phyloP scores from a whole-genome alignment of 1,284 basidiomycete genomes.

The Melampsora americana region DNA sequence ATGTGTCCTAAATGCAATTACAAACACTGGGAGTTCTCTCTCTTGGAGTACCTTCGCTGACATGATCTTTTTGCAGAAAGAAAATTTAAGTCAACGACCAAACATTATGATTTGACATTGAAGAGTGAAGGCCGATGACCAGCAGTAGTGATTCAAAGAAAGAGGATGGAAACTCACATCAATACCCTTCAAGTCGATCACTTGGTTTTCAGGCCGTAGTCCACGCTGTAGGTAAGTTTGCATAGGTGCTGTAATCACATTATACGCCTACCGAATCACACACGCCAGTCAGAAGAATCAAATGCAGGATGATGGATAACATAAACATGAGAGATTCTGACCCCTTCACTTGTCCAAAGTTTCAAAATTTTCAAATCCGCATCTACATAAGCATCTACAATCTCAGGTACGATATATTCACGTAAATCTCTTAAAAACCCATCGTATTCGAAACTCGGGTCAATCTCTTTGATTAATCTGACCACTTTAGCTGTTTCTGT shows the following conservation, averaged over 20 bases:
- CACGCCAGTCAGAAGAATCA: constrained; percentile 17
- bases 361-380: constrained; percentile 80
- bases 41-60: constrained; percentile 84
- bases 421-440: constrained; percentile 82
- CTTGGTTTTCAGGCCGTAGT: constrained; percentile 80
- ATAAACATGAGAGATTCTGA: constrained; percentile 57
- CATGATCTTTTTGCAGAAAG: constrained; percentile 58
- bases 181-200: constrained; percentile 89
- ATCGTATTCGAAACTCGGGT: constrained; percentile 82
- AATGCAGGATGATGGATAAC: not conserved
- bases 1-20: constrained; percentile 90
- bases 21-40: constrained; percentile 75
- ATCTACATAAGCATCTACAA: constrained; percentile 90
- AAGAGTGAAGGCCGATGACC: not conserved
- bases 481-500: constrained; percentile 95
- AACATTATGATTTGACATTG: not conserved
- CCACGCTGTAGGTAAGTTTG: constrained; percentile 88
- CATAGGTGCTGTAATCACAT: constrained; percentile 95
- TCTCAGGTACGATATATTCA: constrained; percentile 95
- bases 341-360: constrained; percentile 93
- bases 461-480: constrained; percentile 76
- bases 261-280: constrained; percentile 68
- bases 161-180: constrained; percentile 65
- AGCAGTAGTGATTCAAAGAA: constrained; percentile 35
- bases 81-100: not conserved